Percentiles rank a stretch among this genome's conserved stretches.
These are phyloP conservation scores for Aspergillus nidulans DNA, from an alignment of 495 filamentous ascomycete genomes.

Conservation along the genomic window DNA sequence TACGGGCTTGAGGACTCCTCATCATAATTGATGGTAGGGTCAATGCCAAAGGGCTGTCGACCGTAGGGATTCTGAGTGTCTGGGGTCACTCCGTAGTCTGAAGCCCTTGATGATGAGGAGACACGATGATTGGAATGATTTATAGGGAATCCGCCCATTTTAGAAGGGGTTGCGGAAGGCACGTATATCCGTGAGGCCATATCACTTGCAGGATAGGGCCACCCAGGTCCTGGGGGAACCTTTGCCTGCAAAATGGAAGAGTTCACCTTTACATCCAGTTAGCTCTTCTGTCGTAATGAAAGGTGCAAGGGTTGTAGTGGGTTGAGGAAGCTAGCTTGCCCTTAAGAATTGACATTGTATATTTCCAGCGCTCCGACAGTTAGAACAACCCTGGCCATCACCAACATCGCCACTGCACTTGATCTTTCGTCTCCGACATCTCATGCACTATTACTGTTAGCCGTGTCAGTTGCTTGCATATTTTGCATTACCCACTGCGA, in stretches of 20 bases:
- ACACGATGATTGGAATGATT: constrained; percentile 18
- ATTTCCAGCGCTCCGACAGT: constrained; percentile 71
- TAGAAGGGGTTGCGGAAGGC: constrained; percentile 13
- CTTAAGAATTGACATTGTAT: constrained; percentile 73
- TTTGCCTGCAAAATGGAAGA: constrained; percentile 23
- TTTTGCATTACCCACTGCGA: constrained; percentile 57
- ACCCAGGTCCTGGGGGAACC: constrained; percentile 18
- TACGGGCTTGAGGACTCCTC: constrained; percentile 26
- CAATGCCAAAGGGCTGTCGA: constrained; percentile 20
- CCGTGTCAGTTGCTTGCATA: constrained; percentile 7
- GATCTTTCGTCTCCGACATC: constrained; percentile 93
- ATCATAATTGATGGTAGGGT: constrained; percentile 28
- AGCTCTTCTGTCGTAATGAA: background rate
- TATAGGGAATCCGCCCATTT: constrained; percentile 17
- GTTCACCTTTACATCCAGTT: constrained; percentile 20
- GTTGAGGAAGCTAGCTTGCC: constrained; percentile 44
- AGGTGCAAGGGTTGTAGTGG: background rate
- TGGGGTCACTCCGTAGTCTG: constrained; percentile 26
- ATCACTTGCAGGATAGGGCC: constrained; percentile 29
- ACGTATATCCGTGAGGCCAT: constrained; percentile 19
- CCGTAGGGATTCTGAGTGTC: constrained; percentile 20
- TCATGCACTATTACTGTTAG: constrained; percentile 60
- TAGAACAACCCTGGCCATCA: constrained; percentile 70
- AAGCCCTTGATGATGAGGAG: constrained; percentile 17
- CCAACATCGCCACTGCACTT: constrained; percentile 86